These are phyloP conservation scores for Mrakia blollopis DNA, from an alignment of 768 basidiomycete species.

Conservation along the genomic window DNA sequence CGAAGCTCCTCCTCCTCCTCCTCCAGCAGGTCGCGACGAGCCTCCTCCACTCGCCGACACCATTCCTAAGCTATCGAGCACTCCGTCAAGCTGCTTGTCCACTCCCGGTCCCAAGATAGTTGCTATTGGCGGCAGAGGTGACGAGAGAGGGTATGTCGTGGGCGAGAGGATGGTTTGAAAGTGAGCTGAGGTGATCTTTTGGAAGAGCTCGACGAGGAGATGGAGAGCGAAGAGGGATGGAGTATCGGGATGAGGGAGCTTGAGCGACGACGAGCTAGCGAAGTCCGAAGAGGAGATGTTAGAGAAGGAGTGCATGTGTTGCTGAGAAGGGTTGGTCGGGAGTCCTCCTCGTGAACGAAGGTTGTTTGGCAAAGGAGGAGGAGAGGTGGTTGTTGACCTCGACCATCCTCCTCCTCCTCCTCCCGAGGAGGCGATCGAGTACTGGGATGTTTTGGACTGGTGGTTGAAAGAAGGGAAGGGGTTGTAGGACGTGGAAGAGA, in stretches of 20 bases:
- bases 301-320: conserved; percentile 19
- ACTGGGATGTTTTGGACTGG: not conserved
- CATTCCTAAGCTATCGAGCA: conserved; percentile 64
- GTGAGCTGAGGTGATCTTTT: conserved; percentile 34
- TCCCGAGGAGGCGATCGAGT: conserved; percentile 8
- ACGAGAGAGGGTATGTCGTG: conserved; percentile 52
- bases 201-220: conserved; percentile 33
- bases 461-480: not conserved
- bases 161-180: conserved; percentile 50
- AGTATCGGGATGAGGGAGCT: conserved; percentile 30
- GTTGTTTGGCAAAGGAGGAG: conserved; percentile 22
- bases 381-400: conserved; percentile 21
- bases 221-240: conserved; percentile 32
- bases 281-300: conserved; percentile 14
- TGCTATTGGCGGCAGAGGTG: conserved; percentile 50
- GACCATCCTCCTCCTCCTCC: conserved; percentile 7
- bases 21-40: conserved; percentile 74
- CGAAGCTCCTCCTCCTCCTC: conserved; percentile 50
- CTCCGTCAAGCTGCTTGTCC: conserved; percentile 76
- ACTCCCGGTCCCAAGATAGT: conserved; percentile 65
- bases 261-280: not conserved
- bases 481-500: conserved; percentile 7
- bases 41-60: conserved; percentile 67
- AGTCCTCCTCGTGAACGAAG: not conserved
- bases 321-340: conserved; percentile 17